Evolutionary conservation across 441 rosid species (phyloP), one percentile per base, ranked within the genome.

Genomic region (Adansonia madagascariensis): DNA sequence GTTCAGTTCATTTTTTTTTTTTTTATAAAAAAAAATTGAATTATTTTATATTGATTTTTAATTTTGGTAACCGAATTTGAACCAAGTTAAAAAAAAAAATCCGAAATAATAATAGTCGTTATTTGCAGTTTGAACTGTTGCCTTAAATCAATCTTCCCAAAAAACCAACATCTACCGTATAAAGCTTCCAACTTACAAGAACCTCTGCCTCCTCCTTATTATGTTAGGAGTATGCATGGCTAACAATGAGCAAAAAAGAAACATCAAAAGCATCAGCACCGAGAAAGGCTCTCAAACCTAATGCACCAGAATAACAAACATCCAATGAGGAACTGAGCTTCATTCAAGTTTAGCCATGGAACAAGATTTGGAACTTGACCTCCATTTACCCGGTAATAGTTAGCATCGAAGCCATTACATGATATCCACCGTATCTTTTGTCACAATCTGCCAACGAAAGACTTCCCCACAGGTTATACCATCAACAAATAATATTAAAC

Each of bases 391-490:
- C 52, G 3, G 52, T 18, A 72, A 56, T 39, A 41, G 64, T 64
- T 55, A 72, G 52, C 52, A 56, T 35, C 14, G 12, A 14, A 3
- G 75, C 50, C 60, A 80, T 24, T 79, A 84, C 24, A 31, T 14
- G 10, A 6, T 72, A 43, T 82, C 90, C 46, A 47, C 73, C 6
- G 67, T 20, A 35, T 85, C 89, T 71, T 81, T 82, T 80, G 78
- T 88, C 82, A 82, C 89, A 74, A 86, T 80, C 91, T 87, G 87
- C 71, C 65, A 78, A 71, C 5, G 73, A 63, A 41, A 55, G 74
- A 39, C 47, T 24, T 44, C 79, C 55, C 56, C 3, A 62, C 35
- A 53, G 12, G 49, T 75, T 43, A 60, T 75, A 41, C 24, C 57
- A 75, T 66, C 20, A 59, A 68, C 11, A 41, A 39, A 72, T 17